phyloP scores from a whole-genome alignment of 345 rosid genomes.

The Salix brachista region DNA sequence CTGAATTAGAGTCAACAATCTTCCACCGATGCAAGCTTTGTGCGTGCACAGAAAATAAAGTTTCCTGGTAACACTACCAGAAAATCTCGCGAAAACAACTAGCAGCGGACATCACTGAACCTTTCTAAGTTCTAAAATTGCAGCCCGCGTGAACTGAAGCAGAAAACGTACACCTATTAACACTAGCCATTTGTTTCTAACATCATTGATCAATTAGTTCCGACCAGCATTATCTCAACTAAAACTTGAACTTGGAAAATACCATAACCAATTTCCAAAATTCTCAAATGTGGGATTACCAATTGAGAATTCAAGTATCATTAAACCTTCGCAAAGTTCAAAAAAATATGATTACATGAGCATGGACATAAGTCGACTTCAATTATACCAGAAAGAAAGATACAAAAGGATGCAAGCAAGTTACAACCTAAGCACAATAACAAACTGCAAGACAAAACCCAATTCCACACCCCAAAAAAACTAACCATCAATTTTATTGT shows the following conservation, averaged over 20 bases:
- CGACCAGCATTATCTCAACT: background rate
- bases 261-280: background rate
- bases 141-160: background rate
- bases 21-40: background rate
- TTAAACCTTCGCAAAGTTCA: background rate
- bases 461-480: background rate
- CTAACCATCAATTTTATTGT: background rate
- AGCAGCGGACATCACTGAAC: background rate
- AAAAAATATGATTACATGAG: background rate
- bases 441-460: background rate
- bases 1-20: background rate
- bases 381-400: background rate
- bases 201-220: background rate
- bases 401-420: slow-evolving; percentile 1
- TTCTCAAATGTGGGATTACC: background rate
- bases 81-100: background rate
- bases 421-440: background rate
- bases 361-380: background rate
- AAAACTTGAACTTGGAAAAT: background rate
- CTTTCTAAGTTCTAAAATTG: background rate
- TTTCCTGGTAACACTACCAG: background rate
- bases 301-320: background rate
- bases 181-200: background rate
- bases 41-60: background rate
- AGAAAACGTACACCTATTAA: background rate